A percentile compares a stretch with the other conserved stretches of the same genome.
phyloP scores from a whole-genome alignment of 2,329 filamentous ascomycete species.

The Penicillium sp. region DNA sequence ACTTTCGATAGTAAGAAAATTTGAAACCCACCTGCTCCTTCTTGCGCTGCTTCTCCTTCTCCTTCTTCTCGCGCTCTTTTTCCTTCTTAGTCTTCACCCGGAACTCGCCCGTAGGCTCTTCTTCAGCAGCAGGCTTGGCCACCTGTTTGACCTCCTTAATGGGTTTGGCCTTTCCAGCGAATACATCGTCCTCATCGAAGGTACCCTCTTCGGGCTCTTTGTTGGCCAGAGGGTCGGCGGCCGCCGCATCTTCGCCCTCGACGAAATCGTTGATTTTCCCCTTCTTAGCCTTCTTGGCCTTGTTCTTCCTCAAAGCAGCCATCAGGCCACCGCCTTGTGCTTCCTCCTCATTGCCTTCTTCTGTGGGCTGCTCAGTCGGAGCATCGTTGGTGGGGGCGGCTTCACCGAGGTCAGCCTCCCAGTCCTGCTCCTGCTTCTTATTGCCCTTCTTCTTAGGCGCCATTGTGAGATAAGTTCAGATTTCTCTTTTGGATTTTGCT shows the following conservation, averaged over 20 bases:
- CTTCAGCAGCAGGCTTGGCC: conserved; percentile 48
- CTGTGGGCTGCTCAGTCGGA: conserved; percentile 46
- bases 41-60: conserved; percentile 96
- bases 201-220: conserved; percentile 78
- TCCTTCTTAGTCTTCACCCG: conserved; percentile 92
- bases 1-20: not conserved
- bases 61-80: conserved; percentile 97
- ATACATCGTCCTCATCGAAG: conserved; percentile 81
- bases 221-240: conserved; percentile 48
- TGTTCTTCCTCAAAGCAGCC: conserved; percentile 76
- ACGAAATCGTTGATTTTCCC: conserved; percentile 71
- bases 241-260: conserved; percentile 61
- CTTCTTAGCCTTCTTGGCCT: conserved; percentile 88
- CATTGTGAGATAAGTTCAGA: conserved; percentile 53
- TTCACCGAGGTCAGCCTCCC: conserved; percentile 91
- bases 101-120: conserved; percentile 53
- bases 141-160: conserved; percentile 31
- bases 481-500: not conserved
- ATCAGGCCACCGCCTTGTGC: conserved; percentile 64
- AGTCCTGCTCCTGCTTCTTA: conserved; percentile 82
- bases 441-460: conserved; percentile 92
- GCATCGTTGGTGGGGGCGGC: conserved; percentile 49
- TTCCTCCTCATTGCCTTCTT: conserved; percentile 52
- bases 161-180: conserved; percentile 64
- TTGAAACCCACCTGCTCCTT: conserved; percentile 75